Base-by-base conservation (phyloP, 352 stramenopile species). In the Aphanomyces astaci region DNA sequence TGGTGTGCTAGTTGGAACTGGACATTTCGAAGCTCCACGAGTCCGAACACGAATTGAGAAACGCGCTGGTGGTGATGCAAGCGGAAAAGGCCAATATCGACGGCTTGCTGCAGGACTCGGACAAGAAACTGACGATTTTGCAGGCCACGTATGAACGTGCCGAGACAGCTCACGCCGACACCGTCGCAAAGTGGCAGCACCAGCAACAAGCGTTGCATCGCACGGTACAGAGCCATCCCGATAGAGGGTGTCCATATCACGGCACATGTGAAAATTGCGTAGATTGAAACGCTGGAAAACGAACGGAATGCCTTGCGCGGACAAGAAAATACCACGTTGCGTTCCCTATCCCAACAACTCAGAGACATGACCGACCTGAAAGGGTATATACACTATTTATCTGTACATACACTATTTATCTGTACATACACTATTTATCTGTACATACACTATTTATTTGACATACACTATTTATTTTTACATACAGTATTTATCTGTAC, bases 271-370 rank as follows among this genome's bases (percentile, higher is more conserved):
- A 15, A 15, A 15, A 33, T 15, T 56, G 5, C 13, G 7, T 56
- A 56, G 10, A 64, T 64, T 30, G 27, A 64, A 17, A n/a, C 56
- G 24, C 31, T 64, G 27, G 56, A 64, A 19, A 33, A 30, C 11
- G 56, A 64, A 30, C 56, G 56, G 27, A 64, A 30, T 7, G 27
- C 49, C 22, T 22, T 64, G 27, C 56, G 43, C 24, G 1, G 39
- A 3, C 56, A 64, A 33, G 39, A 30, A 15, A 64, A 64, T 7
- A 31, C 39, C 25, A 33, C 39, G 25, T 30, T 33, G 36, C 19
- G 43, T 22, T 33, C 36, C 11, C 56, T 64, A 4, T 30, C 32
- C 11, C n/a, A 25, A 11, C 56, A 64, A n/a, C 22, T 64, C n/a
- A 30, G 31, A 24, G 27, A 64, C 24, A 64, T 64, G 56, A 30